phyloP scores from a whole-genome alignment of 2,329 filamentous ascomycete species.

The Fusarium coicis region DNA sequence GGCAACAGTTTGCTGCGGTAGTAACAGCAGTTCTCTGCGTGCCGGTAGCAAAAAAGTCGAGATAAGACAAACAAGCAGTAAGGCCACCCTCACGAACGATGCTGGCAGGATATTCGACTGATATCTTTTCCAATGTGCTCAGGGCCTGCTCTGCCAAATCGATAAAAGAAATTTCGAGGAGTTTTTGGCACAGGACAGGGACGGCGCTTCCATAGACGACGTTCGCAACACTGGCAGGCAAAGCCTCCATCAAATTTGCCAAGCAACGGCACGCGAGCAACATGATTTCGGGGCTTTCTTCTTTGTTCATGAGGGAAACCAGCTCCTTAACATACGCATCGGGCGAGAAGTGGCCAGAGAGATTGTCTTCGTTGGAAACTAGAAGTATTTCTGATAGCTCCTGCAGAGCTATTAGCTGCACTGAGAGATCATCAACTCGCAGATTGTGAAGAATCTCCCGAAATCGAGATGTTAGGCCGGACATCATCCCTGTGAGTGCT shows the following conservation, averaged over 20 bases:
- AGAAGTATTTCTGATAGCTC: constrained; percentile 93
- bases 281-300: constrained; percentile 97
- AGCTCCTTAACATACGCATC: constrained; percentile 97
- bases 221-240: constrained; percentile 91
- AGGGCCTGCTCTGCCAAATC: constrained; percentile 96
- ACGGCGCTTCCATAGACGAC: constrained; percentile 98
- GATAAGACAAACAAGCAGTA: constrained; percentile 92
- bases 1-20: constrained; percentile 97
- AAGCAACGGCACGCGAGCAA: constrained; percentile 94
- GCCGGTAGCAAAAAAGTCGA: constrained; percentile 97
- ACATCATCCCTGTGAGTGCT: constrained; percentile 92
- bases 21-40: constrained; percentile 97
- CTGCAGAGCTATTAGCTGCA: constrained; percentile 91
- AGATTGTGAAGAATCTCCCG: constrained; percentile 81
- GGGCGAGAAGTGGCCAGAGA: constrained; percentile 93
- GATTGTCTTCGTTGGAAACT: constrained; percentile 95
- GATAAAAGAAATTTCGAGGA: constrained; percentile 96
- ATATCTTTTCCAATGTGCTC: constrained; percentile 97
- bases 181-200: constrained; percentile 91
- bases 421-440: constrained; percentile 84
- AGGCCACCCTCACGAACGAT: constrained; percentile 96
- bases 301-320: constrained; percentile 90
- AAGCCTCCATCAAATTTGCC: constrained; percentile 96
- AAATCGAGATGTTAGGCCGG: constrained; percentile 81
- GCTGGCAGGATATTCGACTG: constrained; percentile 90